phyloP scores from a whole-genome alignment of 495 filamentous ascomycete genomes.

The Xylaria nigripes region DNA sequence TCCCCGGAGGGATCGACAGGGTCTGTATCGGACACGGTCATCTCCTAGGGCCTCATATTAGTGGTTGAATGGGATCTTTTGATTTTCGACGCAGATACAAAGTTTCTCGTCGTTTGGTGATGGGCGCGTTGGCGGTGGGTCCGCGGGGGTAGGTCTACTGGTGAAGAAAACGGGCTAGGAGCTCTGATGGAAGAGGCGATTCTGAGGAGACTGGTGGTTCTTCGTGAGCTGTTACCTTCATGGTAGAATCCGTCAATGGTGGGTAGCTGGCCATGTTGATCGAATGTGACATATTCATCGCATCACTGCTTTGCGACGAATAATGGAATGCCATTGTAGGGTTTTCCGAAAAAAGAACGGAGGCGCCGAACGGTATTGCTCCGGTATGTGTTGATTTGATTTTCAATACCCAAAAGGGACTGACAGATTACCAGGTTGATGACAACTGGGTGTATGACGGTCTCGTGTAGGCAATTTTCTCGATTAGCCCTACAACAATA shows the following conservation, averaged over 20 bases:
- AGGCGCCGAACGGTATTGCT: neutral
- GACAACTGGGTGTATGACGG: neutral
- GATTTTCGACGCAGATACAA: conserved; percentile 38
- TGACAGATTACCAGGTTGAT: neutral
- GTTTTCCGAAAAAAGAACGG: too few species aligned
- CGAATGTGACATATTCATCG: conserved; percentile 35
- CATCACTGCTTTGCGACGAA: conserved; percentile 37
- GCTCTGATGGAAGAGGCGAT: conserved; percentile 20
- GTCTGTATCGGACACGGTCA: conserved; percentile 19
- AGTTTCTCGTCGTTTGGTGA: conserved; percentile 28
- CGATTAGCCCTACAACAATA: neutral
- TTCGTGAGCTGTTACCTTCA: conserved; percentile 28
- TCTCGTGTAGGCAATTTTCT: neutral
- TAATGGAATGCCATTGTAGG: conserved; percentile 47
- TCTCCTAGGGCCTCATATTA: conserved; percentile 49
- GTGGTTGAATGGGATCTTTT: conserved; percentile 60
- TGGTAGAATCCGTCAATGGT: conserved; percentile 32
- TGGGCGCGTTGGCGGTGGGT: too few species aligned
- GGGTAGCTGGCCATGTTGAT: conserved; percentile 35
- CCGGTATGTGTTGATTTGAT: conserved; percentile 1
- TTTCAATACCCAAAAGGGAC: neutral
- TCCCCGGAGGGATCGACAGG: conserved; percentile 51
- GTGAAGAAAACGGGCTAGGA: conserved; percentile 28
- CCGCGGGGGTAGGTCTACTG: too few species aligned
- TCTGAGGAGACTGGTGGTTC: conserved; percentile 12